Evolutionary conservation across 768 basidiomycete species (phyloP).

Genomic region (Lentinula lateritia): DNA sequence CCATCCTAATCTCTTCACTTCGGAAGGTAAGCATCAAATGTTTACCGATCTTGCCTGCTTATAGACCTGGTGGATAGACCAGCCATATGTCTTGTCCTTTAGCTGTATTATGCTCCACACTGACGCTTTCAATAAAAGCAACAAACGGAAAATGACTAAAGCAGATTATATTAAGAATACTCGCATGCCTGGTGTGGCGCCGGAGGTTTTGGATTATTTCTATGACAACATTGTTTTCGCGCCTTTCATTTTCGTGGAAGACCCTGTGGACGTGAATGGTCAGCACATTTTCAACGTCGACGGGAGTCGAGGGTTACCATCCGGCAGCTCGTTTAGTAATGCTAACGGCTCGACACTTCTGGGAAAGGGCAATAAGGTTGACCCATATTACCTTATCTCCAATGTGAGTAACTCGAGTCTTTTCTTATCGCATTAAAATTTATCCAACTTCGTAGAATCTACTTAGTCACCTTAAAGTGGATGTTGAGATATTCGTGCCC

Average conservation of each 20-base stretch:
- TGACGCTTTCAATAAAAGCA: conserved; percentile 96
- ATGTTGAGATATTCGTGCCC: conserved; percentile 56
- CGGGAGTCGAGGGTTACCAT: conserved; percentile 31
- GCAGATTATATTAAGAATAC: conserved; percentile 93
- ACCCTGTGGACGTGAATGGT: conserved; percentile 68
- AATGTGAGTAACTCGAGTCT: conserved; percentile 44
- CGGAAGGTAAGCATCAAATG: conserved; percentile 50
- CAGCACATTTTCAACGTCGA: conserved; percentile 46
- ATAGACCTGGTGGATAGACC: conserved; percentile 43
- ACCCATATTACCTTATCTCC: conserved; percentile 88
- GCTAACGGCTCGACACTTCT: conserved; percentile 32
- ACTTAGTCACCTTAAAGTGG: conserved; percentile 62
- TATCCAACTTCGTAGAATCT: conserved; percentile 39
- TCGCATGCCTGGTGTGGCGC: conserved; percentile 72
- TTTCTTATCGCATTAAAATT: background rate
- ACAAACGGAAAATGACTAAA: conserved; percentile 97
- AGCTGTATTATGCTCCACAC: conserved; percentile 99
- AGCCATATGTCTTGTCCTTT: conserved; percentile 94
- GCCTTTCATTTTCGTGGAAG: conserved; percentile 95
- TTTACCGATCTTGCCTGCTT: background rate
- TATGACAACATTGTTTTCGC: conserved; percentile 96
- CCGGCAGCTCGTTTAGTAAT: conserved; percentile 21
- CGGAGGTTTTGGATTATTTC: conserved; percentile 86
- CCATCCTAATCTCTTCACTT: conserved; percentile 75
- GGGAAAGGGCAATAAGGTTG: conserved; percentile 65